phyloP scores from a whole-genome alignment of 768 basidiomycete species.

The Mycena haematopus region DNA sequence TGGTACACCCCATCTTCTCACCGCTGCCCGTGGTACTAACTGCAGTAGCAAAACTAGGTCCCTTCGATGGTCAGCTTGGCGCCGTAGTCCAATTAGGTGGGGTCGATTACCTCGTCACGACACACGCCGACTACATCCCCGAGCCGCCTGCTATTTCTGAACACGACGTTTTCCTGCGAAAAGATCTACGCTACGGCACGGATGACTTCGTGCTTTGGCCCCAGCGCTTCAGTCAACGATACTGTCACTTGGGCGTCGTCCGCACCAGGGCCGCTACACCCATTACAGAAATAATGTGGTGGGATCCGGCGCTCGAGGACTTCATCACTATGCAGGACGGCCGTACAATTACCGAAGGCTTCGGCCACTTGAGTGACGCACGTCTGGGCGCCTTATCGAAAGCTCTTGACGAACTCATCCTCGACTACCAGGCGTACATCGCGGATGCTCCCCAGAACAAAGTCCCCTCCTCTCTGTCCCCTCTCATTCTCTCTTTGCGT shows the following conservation, averaged over 20 bases:
- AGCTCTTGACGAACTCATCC: too few species aligned
- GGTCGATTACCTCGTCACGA: not conserved
- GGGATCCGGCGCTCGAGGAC: not conserved
- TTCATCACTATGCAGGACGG: not conserved
- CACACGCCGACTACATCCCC: constrained; percentile 1
- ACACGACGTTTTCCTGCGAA: not conserved
- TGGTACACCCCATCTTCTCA: too few species aligned
- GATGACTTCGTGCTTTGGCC: constrained; percentile 14
- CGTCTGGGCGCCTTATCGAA: too few species aligned
- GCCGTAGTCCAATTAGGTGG: too few species aligned
- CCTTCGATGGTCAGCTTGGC: too few species aligned
- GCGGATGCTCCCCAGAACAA: not conserved
- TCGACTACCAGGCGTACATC: too few species aligned
- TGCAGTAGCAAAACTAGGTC: too few species aligned
- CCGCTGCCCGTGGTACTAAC: too few species aligned
- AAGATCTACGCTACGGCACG: constrained; percentile 9
- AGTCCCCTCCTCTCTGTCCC: too few species aligned
- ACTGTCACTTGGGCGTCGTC: constrained; percentile 12
- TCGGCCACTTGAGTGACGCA: too few species aligned
- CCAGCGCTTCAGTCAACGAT: not conserved
- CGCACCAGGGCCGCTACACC: not conserved
- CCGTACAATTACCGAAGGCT: too few species aligned
- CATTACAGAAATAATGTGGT: not conserved
- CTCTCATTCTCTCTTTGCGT: too few species aligned
- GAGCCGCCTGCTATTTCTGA: not conserved